These are phyloP conservation scores for Aethionema arabicum DNA, from an alignment of 345 rosid genomes.

Conservation along the genomic window DNA sequence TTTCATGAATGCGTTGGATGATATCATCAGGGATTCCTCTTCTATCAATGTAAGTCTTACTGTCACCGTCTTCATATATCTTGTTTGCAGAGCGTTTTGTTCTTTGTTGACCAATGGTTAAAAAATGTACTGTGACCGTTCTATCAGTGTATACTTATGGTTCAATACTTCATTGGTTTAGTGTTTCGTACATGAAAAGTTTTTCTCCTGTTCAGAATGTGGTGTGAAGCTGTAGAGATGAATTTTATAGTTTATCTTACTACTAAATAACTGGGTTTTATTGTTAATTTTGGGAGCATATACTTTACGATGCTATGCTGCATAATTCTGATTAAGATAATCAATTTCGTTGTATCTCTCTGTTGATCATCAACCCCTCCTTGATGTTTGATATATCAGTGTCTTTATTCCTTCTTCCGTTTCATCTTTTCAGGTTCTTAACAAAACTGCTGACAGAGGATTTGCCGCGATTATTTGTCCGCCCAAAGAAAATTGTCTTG, in stretches of 20 bases:
- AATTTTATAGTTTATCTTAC: background rate
- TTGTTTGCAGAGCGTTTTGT: constrained; percentile 22
- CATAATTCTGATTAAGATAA: background rate
- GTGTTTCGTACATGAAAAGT: constrained; percentile 7
- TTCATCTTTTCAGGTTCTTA: constrained; percentile 66
- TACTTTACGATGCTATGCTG: background rate
- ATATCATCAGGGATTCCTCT: constrained; percentile 86
- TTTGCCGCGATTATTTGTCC: constrained; percentile 88
- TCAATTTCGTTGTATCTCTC: constrained; percentile 3
- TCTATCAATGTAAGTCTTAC: constrained; percentile 82
- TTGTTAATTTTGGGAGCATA: constrained; percentile 5
- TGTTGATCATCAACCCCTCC: constrained; percentile 13
- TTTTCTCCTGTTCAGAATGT: constrained; percentile 9
- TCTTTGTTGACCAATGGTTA: constrained; percentile 5
- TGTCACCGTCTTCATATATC: constrained; percentile 25
- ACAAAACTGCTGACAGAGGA: constrained; percentile 90
- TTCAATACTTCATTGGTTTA: constrained; percentile 22
- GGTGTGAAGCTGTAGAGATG: constrained; percentile 13
- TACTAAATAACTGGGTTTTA: background rate
- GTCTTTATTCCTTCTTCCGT: constrained; percentile 15
- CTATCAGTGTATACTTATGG: background rate
- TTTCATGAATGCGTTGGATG: constrained; percentile 47
- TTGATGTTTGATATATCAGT: constrained; percentile 15
- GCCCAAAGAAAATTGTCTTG: constrained; percentile 96
- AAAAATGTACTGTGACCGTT: background rate